Evolutionary conservation across 2,329 filamentous ascomycete species (phyloP).

Genomic region (Cytospora piceicola): DNA sequence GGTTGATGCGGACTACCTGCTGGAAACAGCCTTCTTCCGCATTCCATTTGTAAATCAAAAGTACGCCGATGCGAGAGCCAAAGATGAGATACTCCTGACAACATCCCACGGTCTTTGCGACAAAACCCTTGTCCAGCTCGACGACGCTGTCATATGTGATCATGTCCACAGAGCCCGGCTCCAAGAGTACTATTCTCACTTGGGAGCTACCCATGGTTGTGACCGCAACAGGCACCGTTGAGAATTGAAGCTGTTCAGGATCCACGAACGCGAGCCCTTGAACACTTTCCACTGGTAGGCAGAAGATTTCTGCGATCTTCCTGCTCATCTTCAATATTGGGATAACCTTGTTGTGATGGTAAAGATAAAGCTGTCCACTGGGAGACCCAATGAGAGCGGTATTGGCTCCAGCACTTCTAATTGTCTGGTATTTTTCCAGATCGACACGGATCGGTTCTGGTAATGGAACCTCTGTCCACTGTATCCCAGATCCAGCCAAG

Average conservation of each 20-base stretch:
- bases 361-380: slow-evolving; percentile 53
- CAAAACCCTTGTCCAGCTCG: slow-evolving; percentile 52
- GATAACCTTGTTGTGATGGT: slow-evolving; percentile 40
- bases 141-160: slow-evolving; percentile 37
- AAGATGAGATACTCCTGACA: slow-evolving; percentile 51
- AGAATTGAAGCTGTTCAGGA: background rate
- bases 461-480: slow-evolving; percentile 50
- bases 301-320: slow-evolving; percentile 57
- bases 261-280: background rate
- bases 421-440: slow-evolving; percentile 52
- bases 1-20: slow-evolving; percentile 42
- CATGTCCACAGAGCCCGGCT: slow-evolving; percentile 38
- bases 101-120: slow-evolving; percentile 52
- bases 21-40: slow-evolving; percentile 36
- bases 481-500: slow-evolving; percentile 36
- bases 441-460: slow-evolving; percentile 42
- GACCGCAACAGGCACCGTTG: slow-evolving; percentile 43
- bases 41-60: slow-evolving; percentile 44
- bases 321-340: slow-evolving; percentile 46
- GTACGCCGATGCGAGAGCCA: slow-evolving; percentile 57
- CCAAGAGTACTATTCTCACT: slow-evolving; percentile 48
- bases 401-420: slow-evolving; percentile 46
- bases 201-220: slow-evolving; percentile 51
- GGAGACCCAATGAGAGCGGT: slow-evolving; percentile 54
- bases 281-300: slow-evolving; percentile 38